Base-by-base conservation (phyloP, 2,329 filamentous ascomycete genomes). In the Raffaelea arxii region DNA sequence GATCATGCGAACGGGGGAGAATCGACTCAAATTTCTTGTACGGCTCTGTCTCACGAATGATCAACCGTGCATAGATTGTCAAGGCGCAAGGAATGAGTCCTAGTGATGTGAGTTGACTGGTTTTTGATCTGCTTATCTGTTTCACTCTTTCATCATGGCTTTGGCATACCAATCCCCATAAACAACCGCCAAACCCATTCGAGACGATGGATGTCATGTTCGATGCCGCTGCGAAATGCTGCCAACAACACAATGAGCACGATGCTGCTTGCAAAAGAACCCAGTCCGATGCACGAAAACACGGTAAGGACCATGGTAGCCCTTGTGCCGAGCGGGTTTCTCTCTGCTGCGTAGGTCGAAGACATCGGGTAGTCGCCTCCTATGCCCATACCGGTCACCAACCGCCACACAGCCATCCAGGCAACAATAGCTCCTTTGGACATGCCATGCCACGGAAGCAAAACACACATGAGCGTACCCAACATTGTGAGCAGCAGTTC, bases 401-500 rank as follows among this genome's bases (percentile, higher is more conserved):
- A 44, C 14, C 48, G 47, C 35, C 43, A 39, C 35, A 49, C 25
- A 39, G 46, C 16, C 41, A 48, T n/a, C 44, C 47, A 48, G 11
- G 47, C 45, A 3, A 47, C 35, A 12, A 48, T 39, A 3, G 38
- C 41, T 3, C 19, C 18, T 18, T 44, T 27, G 4, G 37, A n/a
- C 16, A 46, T 22, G 2, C 27, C 22, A n/a, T 43, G 36, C 10
- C 41, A 41, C 12, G 49, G 44, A 4, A 49, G 45, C 6, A 47
- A 25, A 24, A 49, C 44, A 6, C 35, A 36, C n/a, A 48, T 12
- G 4, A 51, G 23, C 7, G 47, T 47, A 6, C 49, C 49, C 5
- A 46, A 16, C 7, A 51, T 51, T 5, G 49, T 46, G 10, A 49
- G 19, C 4, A 49, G 40, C 49, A 80, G 59, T 54, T 80, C 76